These are phyloP conservation scores for Sporisorium iseilematis-ciliati DNA, from an alignment of 1,284 basidiomycete genomes.

Conservation along the genomic window DNA sequence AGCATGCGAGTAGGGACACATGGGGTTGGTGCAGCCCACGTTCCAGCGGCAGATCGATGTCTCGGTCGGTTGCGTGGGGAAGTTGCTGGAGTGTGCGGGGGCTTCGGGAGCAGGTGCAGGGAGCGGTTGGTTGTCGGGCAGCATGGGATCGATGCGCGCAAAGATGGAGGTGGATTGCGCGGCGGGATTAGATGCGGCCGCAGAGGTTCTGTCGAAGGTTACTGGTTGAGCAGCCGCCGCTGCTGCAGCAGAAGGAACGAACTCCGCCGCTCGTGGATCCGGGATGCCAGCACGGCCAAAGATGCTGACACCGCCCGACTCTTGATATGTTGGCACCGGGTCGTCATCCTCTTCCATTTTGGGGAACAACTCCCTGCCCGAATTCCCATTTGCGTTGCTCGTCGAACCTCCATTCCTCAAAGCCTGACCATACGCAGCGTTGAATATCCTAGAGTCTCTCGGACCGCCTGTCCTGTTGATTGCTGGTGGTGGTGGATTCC, in stretches of 20 bases:
- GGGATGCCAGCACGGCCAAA: slow-evolving; percentile 63
- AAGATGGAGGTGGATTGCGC: slow-evolving; percentile 47
- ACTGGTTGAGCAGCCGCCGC: neutral
- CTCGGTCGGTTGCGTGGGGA: slow-evolving; percentile 55
- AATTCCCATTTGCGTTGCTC: neutral
- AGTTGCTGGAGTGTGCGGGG: slow-evolving; percentile 27
- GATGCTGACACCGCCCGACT: slow-evolving; percentile 49
- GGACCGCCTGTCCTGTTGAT: slow-evolving; percentile 10
- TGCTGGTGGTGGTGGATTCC: slow-evolving; percentile 25
- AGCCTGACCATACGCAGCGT: slow-evolving; percentile 21
- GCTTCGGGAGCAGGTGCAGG: slow-evolving; percentile 5
- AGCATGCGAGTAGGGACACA: slow-evolving; percentile 65
- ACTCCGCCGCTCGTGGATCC: slow-evolving; percentile 61
- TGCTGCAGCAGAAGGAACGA: slow-evolving; percentile 42
- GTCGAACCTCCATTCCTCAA: slow-evolving; percentile 4
- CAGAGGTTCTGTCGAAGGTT: neutral
- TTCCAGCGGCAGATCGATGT: slow-evolving; percentile 61
- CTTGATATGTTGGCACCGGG: slow-evolving; percentile 4
- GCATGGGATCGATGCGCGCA: slow-evolving; percentile 62
- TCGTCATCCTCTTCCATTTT: neutral
- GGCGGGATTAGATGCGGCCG: neutral
- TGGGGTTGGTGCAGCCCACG: slow-evolving; percentile 63
- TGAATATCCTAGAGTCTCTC: slow-evolving; percentile 21
- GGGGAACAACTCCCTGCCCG: slow-evolving; percentile 21
- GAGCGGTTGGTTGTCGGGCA: slow-evolving; percentile 53